Percentiles rank a stretch among this genome's conserved stretches.
phyloP scores from a whole-genome alignment of 2,329 filamentous ascomycete genomes.

The Grosmannia serpens region DNA sequence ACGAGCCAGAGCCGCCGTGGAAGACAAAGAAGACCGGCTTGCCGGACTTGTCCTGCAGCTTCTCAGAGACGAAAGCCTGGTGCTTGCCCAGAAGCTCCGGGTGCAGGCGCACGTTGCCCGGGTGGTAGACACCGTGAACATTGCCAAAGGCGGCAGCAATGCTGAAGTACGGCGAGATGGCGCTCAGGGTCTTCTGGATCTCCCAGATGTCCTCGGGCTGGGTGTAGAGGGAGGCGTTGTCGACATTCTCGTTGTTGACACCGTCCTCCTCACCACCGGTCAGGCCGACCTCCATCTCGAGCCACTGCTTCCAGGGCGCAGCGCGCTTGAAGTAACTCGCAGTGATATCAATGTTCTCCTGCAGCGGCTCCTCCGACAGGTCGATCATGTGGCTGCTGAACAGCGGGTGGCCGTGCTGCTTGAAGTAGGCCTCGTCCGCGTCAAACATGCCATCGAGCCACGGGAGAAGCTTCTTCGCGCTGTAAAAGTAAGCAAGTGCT shows the following conservation, averaged over 20 bases:
- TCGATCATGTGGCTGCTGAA: conserved; percentile 97
- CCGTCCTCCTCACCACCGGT: conserved; percentile 41
- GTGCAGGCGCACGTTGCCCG: conserved; percentile 83
- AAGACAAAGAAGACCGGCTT: conserved; percentile 99
- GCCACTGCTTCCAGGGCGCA: conserved; percentile 95
- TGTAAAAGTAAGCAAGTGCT: conserved; percentile 26
- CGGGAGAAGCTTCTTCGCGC: conserved; percentile 97
- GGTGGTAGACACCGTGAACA: conserved; percentile 86
- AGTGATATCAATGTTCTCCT: conserved; percentile 87
- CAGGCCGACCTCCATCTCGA: conserved; percentile 95
- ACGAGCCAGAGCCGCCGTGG: conserved; percentile 91
- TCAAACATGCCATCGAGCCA: conserved; percentile 96
- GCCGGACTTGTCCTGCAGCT: conserved; percentile 57
- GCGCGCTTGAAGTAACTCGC: conserved; percentile 88
- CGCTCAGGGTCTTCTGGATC: conserved; percentile 75
- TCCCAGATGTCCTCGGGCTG: conserved; percentile 93
- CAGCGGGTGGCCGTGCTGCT: conserved; percentile 80
- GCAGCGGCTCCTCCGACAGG: conserved; percentile 79
- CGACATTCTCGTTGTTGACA: conserved; percentile 97
- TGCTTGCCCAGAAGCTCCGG: conserved; percentile 95
- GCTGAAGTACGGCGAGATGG: conserved; percentile 92
- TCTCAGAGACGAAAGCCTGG: conserved; percentile 80
- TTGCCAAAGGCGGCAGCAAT: conserved; percentile 98
- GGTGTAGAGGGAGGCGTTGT: conserved; percentile 95
- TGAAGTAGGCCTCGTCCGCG: conserved; percentile 91